Base-by-base conservation (phyloP, 208 protist species). In the Porcisia hertigi region DNA sequence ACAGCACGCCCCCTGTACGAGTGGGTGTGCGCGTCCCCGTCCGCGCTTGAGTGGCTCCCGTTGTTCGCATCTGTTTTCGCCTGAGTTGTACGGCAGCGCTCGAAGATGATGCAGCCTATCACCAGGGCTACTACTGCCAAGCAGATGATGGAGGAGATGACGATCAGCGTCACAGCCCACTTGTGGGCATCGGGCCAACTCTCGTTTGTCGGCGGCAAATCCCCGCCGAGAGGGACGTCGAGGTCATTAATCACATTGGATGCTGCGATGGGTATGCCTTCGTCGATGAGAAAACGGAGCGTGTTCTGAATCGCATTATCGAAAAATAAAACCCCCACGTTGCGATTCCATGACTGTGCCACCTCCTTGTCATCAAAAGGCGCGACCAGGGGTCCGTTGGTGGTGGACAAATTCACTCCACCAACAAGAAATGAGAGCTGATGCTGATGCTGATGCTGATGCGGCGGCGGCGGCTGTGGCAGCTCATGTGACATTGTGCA, bases 161-260 rank as follows among this genome's bases (percentile, higher is more conserved):
- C 57, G 47, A 83, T 78, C 16, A 86, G 77, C 25, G 41, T 75
- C 9, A 86, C 30, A 3, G 77, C 82, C 67, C 67, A 74, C 63
- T 65, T 67, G 59, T 71, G 69, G 25, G 71, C 74, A 41, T 77
- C 36, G 8, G 8, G 7, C 45, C 72, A 86, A 41, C 57, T 73
- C 11, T 43, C 71, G 58, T 83, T 72, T 7, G 30, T 18, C 0
- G 82, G 82, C 30, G 39, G 18, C 30, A 64, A 71, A 20, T 64
- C 73, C 20, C 70, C 73, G 52, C 82, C 82, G 2, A 77, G 75
- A 0, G 79, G 65, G 74, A 58, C 75, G 7, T 55, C 53, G 41
- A 82, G 34, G 20, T 34, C 23, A 18, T 49, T 55, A 60, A 86
- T 79, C 58, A 47, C 25, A 0, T 9, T 14, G 0, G 55, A 12